Evolutionary conservation across 208 protist genomes (phyloP), one percentile per base, ranked within the genome.

Genomic region (Porcisia deanei): DNA sequence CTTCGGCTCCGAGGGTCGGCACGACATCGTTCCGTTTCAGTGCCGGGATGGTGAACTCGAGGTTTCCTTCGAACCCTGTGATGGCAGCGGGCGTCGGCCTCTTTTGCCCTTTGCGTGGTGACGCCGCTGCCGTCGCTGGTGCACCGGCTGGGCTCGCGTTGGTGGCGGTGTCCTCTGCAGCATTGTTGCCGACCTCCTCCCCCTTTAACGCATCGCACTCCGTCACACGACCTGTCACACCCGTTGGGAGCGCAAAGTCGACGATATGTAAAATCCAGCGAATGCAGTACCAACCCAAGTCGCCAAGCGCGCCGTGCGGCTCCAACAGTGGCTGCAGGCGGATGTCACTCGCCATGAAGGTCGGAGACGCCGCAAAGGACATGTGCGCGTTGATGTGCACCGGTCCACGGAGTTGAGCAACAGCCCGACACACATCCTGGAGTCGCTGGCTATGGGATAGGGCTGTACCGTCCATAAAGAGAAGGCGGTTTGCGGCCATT

Each of bases 231-330:
- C 85, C 86, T 7, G 83, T 72, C 16, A 93, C 88, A n/a, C 73
- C 69, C 3, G 71, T 80, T 18, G 88, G 88, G 9, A 92, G 70
- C 12, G 77, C 69, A 70, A 93, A 93, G 70, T 92, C 72, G 66
- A 93, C 65, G 18, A 92, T 41, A 69, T 93, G 91, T 73, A 93
- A 73, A 41, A 91, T 86, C 80, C 82, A 85, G 45, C 91, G 88
- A 25, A 95, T 85, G 72, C 85, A 89, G 82, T 95, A 93, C 91
- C 91, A 95, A 10, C 91, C 91, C 73, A 91, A 73, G 71, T 95
- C 88, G 16, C 91, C 88, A 18, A 95, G 79, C 6, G 84, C 88
- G 30, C 91, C 88, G n/a, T 88, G 75, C 47, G 88, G 87, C 80
- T 93, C 88, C 68, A 92, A 68, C 34, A 71, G 63, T 37, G 83